These are phyloP conservation scores for Cydonia oblonga DNA, from an alignment of 331 rosid genomes.

Conservation along the genomic window DNA sequence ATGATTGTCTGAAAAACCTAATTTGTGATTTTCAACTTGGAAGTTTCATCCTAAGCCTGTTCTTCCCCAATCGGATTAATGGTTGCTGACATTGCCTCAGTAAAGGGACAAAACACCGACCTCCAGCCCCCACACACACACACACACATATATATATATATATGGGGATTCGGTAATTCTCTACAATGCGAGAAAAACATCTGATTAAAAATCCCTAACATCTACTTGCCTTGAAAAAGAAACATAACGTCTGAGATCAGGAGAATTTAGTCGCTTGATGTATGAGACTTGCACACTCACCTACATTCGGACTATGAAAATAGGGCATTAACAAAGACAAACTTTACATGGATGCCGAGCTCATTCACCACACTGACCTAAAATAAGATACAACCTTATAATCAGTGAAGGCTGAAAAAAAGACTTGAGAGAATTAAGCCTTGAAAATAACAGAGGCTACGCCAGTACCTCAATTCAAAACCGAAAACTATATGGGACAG, in stretches of 20 bases:
- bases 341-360: constrained; percentile 95
- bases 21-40: neutral
- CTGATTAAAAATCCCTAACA: neutral
- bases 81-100: neutral
- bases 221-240: neutral
- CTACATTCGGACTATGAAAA: constrained; percentile 26
- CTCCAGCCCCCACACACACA: neutral
- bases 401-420: neutral
- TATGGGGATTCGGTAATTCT: neutral
- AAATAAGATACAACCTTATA: constrained; percentile 5
- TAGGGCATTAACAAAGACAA: constrained; percentile 90
- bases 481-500: neutral
- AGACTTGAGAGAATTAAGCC: neutral
- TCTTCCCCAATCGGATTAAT: neutral
- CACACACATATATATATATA: no score
- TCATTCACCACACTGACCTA: constrained; percentile 98
- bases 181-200: neutral
- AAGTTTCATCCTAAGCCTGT: neutral
- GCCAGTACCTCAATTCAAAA: neutral
- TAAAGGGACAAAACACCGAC: neutral
- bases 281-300: neutral
- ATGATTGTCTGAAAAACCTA: neutral
- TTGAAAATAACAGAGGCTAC: neutral
- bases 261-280: neutral
- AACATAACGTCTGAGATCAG: neutral